A percentile compares a stretch with the other conserved stretches of the same genome.
Conservation (phyloP, 192 early-diverging fungal genomes). For the Coemansia sp. region DNA sequence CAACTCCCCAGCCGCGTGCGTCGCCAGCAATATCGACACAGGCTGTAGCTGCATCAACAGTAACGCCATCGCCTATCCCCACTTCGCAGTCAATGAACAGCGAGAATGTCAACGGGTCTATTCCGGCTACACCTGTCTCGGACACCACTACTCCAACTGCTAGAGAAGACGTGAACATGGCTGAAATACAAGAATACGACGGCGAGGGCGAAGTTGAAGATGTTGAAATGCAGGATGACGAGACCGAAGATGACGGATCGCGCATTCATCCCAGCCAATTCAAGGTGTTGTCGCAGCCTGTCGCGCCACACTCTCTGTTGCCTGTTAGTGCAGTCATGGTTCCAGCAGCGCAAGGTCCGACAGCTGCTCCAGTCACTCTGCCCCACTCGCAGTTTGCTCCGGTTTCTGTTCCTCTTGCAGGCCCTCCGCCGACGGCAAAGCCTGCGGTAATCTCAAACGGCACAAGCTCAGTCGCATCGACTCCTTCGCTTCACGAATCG, state of each 20-base stretch:
- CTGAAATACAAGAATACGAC: conserved; percentile 15
- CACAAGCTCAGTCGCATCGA: neutral
- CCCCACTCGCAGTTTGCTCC: conserved; percentile 7
- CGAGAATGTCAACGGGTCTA: conserved; percentile 22
- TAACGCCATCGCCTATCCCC: conserved; percentile 24
- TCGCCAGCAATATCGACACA: conserved; percentile 16
- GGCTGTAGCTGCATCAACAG: conserved; percentile 4
- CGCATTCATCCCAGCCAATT: neutral
- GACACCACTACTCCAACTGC: conserved; percentile 29
- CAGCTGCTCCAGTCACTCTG: conserved; percentile 14
- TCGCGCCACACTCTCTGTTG: neutral
- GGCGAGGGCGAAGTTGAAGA: conserved; percentile 51
- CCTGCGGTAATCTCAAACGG: conserved; percentile 9
- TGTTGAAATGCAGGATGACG: conserved; percentile 53
- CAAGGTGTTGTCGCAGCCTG: neutral
- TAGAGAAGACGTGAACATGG: conserved; percentile 12
- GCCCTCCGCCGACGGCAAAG: conserved; percentile 16
- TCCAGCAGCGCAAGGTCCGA: neutral
- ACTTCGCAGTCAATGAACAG: conserved; percentile 18
- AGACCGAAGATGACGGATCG: conserved; percentile 19
- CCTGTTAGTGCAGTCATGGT: neutral
- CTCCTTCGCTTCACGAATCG: neutral
- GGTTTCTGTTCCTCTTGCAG: neutral
- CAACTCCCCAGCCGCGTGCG: conserved; percentile 21
- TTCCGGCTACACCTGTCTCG: conserved; percentile 37